phyloP scores from a whole-genome alignment of 2,329 filamentous ascomycete genomes.

The Apiospora saccharicola region DNA sequence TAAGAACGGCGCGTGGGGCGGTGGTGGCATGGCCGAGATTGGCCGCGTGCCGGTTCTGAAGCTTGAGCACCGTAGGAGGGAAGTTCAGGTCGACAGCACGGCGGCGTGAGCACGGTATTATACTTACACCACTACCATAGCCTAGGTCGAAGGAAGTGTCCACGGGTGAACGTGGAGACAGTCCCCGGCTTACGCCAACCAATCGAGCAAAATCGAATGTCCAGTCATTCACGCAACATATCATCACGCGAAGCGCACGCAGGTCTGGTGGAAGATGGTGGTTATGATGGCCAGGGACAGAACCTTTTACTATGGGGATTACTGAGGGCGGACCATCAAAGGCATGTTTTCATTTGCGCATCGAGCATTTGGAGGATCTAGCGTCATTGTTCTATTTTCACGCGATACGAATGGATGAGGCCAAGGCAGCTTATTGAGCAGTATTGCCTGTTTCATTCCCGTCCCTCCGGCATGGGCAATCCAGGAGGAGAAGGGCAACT shows the following conservation, averaged over 20 bases:
- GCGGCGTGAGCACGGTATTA: neutral
- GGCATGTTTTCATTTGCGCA: slow-evolving; percentile 15
- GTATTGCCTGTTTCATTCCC: neutral
- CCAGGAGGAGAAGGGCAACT: neutral
- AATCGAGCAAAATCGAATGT: neutral
- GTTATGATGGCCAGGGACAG: neutral
- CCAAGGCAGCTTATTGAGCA: neutral
- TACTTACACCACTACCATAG: too few species aligned
- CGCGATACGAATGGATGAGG: neutral
- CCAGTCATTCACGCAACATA: neutral
- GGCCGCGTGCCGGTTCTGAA: slow-evolving; percentile 27
- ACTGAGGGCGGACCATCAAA: neutral
- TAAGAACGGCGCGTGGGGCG: neutral
- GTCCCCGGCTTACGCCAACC: too few species aligned
- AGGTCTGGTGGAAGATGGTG: neutral
- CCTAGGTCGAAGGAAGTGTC: too few species aligned
- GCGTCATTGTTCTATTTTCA: slow-evolving; percentile 14
- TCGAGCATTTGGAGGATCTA: slow-evolving; percentile 15
- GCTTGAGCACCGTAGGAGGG: slow-evolving; percentile 26
- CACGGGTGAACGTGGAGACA: neutral
- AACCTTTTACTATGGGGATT: neutral
- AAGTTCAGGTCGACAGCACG: neutral
- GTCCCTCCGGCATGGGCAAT: neutral
- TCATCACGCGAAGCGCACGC: neutral
- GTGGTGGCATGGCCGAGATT: slow-evolving; percentile 16